These are phyloP conservation scores for Dioscorea dumetorum DNA, from an alignment of 106 monocot species.

Conservation along the genomic window DNA sequence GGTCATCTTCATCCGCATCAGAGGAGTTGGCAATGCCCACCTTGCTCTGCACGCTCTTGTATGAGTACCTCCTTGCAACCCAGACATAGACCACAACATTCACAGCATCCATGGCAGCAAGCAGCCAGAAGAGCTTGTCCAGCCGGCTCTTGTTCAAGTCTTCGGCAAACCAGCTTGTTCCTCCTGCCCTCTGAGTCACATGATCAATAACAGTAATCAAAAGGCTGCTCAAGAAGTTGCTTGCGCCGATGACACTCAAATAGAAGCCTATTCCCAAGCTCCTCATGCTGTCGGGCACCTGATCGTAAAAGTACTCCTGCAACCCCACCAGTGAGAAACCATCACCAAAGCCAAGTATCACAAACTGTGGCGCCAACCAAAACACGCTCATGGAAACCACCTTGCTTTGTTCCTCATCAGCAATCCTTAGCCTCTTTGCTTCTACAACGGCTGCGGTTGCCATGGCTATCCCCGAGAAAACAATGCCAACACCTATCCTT, in stretches of 20 bases:
- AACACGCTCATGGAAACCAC: slow-evolving; percentile 37
- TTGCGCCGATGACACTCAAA: slow-evolving; percentile 52
- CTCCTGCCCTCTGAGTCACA: slow-evolving; percentile 15
- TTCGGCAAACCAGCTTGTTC: slow-evolving; percentile 48
- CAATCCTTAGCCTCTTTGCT: slow-evolving; percentile 18
- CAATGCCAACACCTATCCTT: slow-evolving; percentile 67
- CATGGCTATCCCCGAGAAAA: slow-evolving; percentile 35
- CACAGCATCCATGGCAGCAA: slow-evolving; percentile 19
- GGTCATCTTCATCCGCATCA: neutral
- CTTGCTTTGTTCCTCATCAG: neutral
- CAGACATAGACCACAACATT: slow-evolving; percentile 28
- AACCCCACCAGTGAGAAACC: slow-evolving; percentile 64
- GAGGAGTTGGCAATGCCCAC: slow-evolving; percentile 10
- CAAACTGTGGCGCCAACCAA: slow-evolving; percentile 74
- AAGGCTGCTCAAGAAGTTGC: slow-evolving; percentile 52
- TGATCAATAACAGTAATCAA: slow-evolving; percentile 46
- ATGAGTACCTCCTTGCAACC: slow-evolving; percentile 43
- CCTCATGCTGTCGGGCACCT: slow-evolving; percentile 75
- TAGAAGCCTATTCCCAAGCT: slow-evolving; percentile 75
- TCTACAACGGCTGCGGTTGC: slow-evolving; percentile 40
- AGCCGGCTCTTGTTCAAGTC: slow-evolving; percentile 45
- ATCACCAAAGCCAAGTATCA: slow-evolving; percentile 63
- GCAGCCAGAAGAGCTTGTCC: slow-evolving; percentile 45
- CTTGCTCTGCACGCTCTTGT: slow-evolving; percentile 35
- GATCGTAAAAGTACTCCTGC: slow-evolving; percentile 83